Percentiles rank a stretch among this genome's conserved stretches.
phyloP scores from a whole-genome alignment of 768 basidiomycete genomes.

The Cystofilobasidium macerans region DNA sequence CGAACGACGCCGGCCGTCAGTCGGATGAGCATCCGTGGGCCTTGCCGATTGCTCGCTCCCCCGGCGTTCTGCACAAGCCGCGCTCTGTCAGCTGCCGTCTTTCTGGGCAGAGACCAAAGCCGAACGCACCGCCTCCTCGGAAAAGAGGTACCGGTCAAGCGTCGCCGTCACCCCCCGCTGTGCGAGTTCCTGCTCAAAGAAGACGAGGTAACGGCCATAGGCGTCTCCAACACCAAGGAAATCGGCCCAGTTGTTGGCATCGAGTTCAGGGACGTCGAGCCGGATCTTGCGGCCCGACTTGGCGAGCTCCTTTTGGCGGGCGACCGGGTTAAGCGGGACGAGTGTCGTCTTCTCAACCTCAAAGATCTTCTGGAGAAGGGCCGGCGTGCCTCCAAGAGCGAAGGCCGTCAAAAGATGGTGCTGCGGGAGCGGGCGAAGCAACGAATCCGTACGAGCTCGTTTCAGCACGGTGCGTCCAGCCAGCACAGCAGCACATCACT shows the following conservation, averaged over 20 bases:
- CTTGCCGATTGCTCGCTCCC: neutral
- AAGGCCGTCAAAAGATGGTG: slow-evolving; percentile 5
- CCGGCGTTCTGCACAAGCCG: slow-evolving; percentile 7
- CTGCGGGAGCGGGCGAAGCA: neutral
- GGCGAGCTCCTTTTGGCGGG: neutral
- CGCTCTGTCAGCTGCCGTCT: no score
- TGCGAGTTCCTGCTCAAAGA: slow-evolving; percentile 4
- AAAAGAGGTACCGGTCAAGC: slow-evolving; percentile 9
- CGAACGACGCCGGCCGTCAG: slow-evolving; percentile 9
- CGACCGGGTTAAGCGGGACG: slow-evolving; percentile 19
- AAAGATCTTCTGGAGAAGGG: slow-evolving; percentile 11
- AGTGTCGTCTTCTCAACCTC: neutral
- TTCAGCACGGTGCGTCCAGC: no score
- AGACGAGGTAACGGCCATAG: slow-evolving; percentile 1
- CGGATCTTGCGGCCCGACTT: neutral
- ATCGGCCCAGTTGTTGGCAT: slow-evolving; percentile 4
- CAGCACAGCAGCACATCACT: neutral
- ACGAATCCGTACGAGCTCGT: neutral
- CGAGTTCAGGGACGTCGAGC: slow-evolving; percentile 13
- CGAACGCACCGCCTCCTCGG: slow-evolving; percentile 6
- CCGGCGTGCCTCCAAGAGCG: slow-evolving; percentile 7
- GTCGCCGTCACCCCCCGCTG: neutral
- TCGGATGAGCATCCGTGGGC: slow-evolving; percentile 20
- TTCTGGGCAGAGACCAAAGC: neutral
- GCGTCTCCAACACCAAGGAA: slow-evolving; percentile 14